Base-by-base conservation (phyloP, 345 rosid genomes). In the Eucalyptus melliodora region DNA sequence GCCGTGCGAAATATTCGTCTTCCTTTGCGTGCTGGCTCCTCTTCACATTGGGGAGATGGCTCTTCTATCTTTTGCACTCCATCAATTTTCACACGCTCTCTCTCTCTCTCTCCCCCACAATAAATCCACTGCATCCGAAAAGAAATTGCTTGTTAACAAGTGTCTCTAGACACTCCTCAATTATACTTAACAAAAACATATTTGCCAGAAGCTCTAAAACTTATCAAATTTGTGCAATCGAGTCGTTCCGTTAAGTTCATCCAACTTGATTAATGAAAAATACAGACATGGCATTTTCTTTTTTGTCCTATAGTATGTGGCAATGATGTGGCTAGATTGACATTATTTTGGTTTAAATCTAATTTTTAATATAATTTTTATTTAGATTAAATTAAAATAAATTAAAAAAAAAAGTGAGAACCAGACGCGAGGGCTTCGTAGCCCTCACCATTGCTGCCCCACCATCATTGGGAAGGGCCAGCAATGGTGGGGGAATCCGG, bases 161-260 rank as follows among this genome's bases (percentile, higher is more conserved):
- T 55, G 60, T 55, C 60, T 55, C 11, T 6, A 26, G n/a, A 27
- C 14, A 11, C n/a, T 60, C 69, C 16, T 60, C 31, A 60, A 6
- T 60, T 26, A 60, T 60, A 27, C 67, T 60, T 60, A 60, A 26
- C 15, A 60, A 60, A 60, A 51, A 1, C 2, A 56, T 56, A 4
- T 9, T 56, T 9, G 0, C 30, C 5, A 53, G 2, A 56, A 56
- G 3, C 2, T 23, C 0, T 56, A 56, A 56, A 56, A 56, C 0
- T 10, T 0, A 0, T 56, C 3, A 23, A 9, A 56, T 56, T 56
- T 9, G 6, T 56, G 14, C 6, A 9, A 2, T 56, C 12, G 6
- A 2, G 3, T 24, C 7, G 0, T 4, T 56, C 13, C 7, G 6
- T 56, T 56, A 24, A 56, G 1, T 56, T 11, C 2, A 0, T 56